Percentiles rank a stretch among this genome's conserved stretches.
phyloP scores from a whole-genome alignment of 108 stramenopile genomes.

The Cylindrotheca fusiformis region DNA sequence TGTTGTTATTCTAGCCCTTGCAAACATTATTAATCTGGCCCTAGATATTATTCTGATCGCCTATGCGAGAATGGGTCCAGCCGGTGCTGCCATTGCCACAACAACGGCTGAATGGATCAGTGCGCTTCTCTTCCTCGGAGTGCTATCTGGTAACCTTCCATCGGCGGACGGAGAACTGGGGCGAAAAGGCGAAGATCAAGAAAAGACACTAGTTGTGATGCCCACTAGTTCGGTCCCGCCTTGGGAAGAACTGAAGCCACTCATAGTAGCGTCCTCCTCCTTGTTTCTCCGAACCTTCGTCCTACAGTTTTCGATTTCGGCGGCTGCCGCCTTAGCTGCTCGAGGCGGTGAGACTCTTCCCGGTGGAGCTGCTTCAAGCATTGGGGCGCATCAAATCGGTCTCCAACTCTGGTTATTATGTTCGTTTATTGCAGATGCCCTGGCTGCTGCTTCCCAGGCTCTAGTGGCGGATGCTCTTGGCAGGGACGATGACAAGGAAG shows the following conservation, averaged over 20 bases:
- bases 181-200: constrained; percentile 22
- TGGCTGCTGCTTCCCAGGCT: constrained; percentile 80
- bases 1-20: constrained; percentile 57
- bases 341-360: constrained; percentile 36
- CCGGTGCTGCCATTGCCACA: constrained; percentile 84
- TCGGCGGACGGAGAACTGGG: constrained; percentile 58
- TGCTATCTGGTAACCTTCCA: constrained; percentile 62
- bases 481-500: constrained; percentile 38
- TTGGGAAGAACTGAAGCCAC: constrained; percentile 65
- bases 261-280: constrained; percentile 77
- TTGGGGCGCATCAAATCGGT: constrained; percentile 85
- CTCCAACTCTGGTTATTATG: constrained; percentile 84
- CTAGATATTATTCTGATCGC: constrained; percentile 71
- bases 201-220: constrained; percentile 15
- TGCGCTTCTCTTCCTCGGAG: constrained; percentile 65
- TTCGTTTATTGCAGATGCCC: constrained; percentile 76
- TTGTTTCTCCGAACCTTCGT: constrained; percentile 70
- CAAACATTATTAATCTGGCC: constrained; percentile 69
- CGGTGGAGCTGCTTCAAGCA: constrained; percentile 57
- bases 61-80: constrained; percentile 56
- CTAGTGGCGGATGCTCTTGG: constrained; percentile 83
- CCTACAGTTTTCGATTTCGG: constrained; percentile 67
- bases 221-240: constrained; percentile 65
- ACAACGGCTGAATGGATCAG: constrained; percentile 83
- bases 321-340: constrained; percentile 78